Conservation (phyloP, 2,329 filamentous ascomycete genomes). For the Pseudopithomyces maydicus region DNA sequence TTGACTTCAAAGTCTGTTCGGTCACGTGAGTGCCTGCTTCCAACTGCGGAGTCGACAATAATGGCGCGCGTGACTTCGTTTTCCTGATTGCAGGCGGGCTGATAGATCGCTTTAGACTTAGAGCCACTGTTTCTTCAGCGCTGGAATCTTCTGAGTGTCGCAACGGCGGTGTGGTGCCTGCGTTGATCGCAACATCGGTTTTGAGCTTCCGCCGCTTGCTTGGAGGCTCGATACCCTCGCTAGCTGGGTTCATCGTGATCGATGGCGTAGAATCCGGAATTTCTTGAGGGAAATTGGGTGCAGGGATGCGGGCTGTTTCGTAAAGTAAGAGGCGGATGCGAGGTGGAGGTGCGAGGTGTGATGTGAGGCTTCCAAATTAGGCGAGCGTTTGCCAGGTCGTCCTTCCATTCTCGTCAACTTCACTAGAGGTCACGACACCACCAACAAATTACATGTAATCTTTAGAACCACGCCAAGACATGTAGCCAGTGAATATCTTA, state of each 20-base stretch:
- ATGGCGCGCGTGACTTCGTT: conserved; percentile 11
- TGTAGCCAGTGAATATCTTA: too few species aligned
- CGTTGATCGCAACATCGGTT: conserved; percentile 2
- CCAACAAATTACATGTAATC: too few species aligned
- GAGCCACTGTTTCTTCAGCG: conserved; percentile 3
- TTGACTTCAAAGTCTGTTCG: conserved; percentile 9
- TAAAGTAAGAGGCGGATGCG: not conserved
- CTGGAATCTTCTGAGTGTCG: not conserved
- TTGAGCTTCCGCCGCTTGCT: conserved; percentile 35
- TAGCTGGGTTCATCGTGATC: conserved; percentile 11
- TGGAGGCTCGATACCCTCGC: conserved; percentile 14
- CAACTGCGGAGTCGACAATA: conserved; percentile 3
- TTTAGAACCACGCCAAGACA: too few species aligned
- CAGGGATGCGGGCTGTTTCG: not conserved
- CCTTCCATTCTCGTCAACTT: too few species aligned
- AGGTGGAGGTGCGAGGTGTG: not conserved
- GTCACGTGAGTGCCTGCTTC: conserved; percentile 15
- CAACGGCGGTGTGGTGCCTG: conserved; percentile 1
- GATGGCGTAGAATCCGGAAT: not conserved
- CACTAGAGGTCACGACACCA: too few species aligned
- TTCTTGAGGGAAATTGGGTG: not conserved
- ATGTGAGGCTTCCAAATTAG: not conserved
- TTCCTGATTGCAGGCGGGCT: conserved; percentile 33
- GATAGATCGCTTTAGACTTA: conserved; percentile 28
- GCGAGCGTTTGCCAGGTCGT: not conserved